Conservation (phyloP, 2,329 filamentous ascomycete genomes). For the Cryphonectria radicalis region DNA sequence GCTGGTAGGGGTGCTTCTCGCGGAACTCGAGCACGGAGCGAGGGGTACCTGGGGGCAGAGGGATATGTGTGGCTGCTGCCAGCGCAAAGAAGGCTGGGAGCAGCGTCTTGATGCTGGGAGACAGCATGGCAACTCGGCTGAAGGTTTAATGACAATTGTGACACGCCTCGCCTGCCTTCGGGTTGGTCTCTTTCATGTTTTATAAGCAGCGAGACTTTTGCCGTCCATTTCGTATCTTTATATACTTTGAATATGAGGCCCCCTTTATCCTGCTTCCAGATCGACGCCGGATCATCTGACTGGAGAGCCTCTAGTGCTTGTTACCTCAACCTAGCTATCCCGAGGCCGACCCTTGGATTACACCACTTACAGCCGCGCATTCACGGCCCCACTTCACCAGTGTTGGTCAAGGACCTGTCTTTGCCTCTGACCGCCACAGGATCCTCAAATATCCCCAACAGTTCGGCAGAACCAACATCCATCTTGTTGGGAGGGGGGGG, state of each 20-base stretch:
- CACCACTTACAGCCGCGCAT: conserved; percentile 2
- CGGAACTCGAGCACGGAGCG: conserved; percentile 44
- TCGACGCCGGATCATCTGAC: background rate
- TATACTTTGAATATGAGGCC: background rate
- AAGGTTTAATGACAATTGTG: background rate
- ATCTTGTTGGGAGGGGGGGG: background rate
- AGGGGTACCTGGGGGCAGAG: conserved; percentile 40
- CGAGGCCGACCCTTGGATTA: conserved; percentile 10
- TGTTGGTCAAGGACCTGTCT: conserved; percentile 1
- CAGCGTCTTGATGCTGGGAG: conserved; percentile 28
- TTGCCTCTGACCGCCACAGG: background rate
- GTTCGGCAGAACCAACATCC: background rate
- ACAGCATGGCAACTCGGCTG: conserved; percentile 30
- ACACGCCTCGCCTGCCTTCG: background rate
- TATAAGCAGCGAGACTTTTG: background rate
- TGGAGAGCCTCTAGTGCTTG: background rate
- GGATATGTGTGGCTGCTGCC: conserved; percentile 32
- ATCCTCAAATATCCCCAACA: background rate
- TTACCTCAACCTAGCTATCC: background rate
- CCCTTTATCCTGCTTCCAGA: background rate
- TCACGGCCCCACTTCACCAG: background rate
- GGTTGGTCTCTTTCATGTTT: background rate
- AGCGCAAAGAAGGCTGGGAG: conserved; percentile 34
- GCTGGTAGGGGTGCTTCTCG: conserved; percentile 43
- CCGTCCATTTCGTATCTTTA: background rate